A percentile compares a stretch with the other conserved stretches of the same genome.
These are phyloP conservation scores for Hypoxylon intermedium DNA, from an alignment of 495 filamentous ascomycete genomes.

Conservation along the genomic window DNA sequence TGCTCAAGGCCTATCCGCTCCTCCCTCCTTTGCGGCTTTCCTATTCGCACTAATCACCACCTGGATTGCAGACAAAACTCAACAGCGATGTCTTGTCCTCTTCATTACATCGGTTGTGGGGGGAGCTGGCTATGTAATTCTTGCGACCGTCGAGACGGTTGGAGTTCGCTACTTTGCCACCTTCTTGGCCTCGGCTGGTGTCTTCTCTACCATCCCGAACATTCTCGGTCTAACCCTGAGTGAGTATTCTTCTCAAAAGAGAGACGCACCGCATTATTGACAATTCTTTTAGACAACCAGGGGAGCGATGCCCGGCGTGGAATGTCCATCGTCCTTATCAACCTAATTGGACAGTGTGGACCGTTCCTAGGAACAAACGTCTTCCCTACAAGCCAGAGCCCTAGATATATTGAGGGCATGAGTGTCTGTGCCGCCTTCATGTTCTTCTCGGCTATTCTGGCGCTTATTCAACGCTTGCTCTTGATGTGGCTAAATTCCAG, in stretches of 20 bases:
- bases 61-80: constrained; percentile 74
- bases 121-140: constrained; percentile 72
- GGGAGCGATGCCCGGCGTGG: constrained; percentile 70
- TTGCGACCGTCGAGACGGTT: constrained; percentile 64
- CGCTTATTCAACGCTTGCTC: constrained; percentile 60
- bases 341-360: constrained; percentile 69
- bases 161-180: constrained; percentile 69
- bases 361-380: constrained; percentile 72
- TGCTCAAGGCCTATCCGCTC: constrained; percentile 78
- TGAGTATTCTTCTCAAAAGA: constrained; percentile 17
- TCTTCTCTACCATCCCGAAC: constrained; percentile 69
- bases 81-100: constrained; percentile 71
- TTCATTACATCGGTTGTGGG: constrained; percentile 66
- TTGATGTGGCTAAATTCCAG: constrained; percentile 66
- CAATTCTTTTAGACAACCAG: constrained; percentile 58
- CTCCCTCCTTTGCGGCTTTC: constrained; percentile 77
- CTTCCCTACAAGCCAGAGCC: constrained; percentile 63
- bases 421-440: constrained; percentile 70
- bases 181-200: constrained; percentile 68
- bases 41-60: constrained; percentile 67
- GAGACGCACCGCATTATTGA: neutral
- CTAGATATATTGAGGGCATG: constrained; percentile 67
- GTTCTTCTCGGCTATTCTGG: constrained; percentile 65
- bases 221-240: constrained; percentile 71
- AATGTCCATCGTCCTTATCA: constrained; percentile 69